Percentiles rank a stretch among this genome's conserved stretches.
Conservation (phyloP, 345 rosid species). For the Clarkia xantiana region DNA sequence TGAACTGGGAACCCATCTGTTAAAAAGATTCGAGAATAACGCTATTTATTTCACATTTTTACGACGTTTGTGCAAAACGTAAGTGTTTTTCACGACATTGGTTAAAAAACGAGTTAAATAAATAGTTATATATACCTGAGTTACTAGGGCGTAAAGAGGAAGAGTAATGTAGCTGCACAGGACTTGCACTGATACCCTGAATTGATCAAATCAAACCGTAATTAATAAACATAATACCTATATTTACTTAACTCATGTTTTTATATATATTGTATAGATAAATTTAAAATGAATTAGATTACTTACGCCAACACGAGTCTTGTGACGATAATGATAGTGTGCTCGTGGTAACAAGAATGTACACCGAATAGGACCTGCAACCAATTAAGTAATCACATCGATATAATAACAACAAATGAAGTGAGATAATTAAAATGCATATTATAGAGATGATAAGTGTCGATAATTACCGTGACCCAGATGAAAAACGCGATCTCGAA, state of each 20-base stretch:
- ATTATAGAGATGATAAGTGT: no score
- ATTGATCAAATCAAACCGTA: not conserved
- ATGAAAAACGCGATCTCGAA: constrained; percentile 60
- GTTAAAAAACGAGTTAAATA: not conserved
- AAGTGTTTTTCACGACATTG: not conserved
- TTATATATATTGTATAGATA: no score
- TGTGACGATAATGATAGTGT: constrained; percentile 18
- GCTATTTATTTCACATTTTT: not conserved
- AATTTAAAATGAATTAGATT: not conserved
- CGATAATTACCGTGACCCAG: constrained; percentile 49
- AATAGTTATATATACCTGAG: constrained; percentile 20
- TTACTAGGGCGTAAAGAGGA: constrained; percentile 35
- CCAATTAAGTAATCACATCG: no score
- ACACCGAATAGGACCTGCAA: constrained; percentile 37
- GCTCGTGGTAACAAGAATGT: constrained; percentile 50
- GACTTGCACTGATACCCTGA: constrained; percentile 24
- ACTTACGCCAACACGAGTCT: constrained; percentile 59
- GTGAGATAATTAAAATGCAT: not conserved
- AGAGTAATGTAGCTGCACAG: constrained; percentile 39
- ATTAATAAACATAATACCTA: no score
- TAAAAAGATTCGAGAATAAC: not conserved
- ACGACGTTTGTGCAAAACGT: not conserved
- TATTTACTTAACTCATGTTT: no score
- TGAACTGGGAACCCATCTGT: constrained; percentile 27
- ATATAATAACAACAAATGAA: no score